A percentile compares a stretch with the other conserved stretches of the same genome.
These are phyloP conservation scores for Leptographium wingfieldii DNA, from an alignment of 2,329 filamentous ascomycete genomes.

Conservation along the genomic window DNA sequence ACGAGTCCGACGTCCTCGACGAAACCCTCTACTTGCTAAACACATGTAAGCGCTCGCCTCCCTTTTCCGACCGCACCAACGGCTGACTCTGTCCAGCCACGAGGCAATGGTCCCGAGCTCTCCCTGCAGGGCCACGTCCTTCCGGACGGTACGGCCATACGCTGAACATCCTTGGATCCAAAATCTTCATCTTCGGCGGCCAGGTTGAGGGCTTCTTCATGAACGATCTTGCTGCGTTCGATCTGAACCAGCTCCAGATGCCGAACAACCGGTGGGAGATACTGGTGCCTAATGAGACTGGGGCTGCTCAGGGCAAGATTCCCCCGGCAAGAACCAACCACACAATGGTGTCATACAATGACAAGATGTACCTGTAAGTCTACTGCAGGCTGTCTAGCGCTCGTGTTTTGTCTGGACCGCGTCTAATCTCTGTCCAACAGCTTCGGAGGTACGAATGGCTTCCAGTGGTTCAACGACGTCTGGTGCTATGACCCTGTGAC, in stretches of 20 bases:
- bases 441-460: slow-evolving; percentile 95
- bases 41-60: slow-evolving; percentile 53
- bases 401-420: neutral
- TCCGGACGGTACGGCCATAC: slow-evolving; percentile 92
- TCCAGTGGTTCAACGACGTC: slow-evolving; percentile 97
- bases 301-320: slow-evolving; percentile 48
- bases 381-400: neutral
- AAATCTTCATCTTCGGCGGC: slow-evolving; percentile 94
- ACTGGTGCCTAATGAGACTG: slow-evolving; percentile 59
- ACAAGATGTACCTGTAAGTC: slow-evolving; percentile 82
- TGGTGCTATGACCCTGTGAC: slow-evolving; percentile 83
- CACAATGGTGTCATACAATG: slow-evolving; percentile 79
- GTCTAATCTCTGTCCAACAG: slow-evolving; percentile 28
- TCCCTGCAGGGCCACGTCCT: slow-evolving; percentile 75
- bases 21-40: slow-evolving; percentile 95
- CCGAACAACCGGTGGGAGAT: slow-evolving; percentile 90
- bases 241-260: slow-evolving; percentile 86
- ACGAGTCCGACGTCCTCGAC: slow-evolving; percentile 81
- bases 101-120: slow-evolving; percentile 90
- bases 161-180: slow-evolving; percentile 89
- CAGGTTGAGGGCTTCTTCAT: slow-evolving; percentile 97
- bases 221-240: slow-evolving; percentile 92
- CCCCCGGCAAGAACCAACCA: slow-evolving; percentile 93
- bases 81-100: slow-evolving; percentile 50
- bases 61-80: neutral